Conservation (phyloP, 169 alveolate species). For the Eimeria brunetti region DNA sequence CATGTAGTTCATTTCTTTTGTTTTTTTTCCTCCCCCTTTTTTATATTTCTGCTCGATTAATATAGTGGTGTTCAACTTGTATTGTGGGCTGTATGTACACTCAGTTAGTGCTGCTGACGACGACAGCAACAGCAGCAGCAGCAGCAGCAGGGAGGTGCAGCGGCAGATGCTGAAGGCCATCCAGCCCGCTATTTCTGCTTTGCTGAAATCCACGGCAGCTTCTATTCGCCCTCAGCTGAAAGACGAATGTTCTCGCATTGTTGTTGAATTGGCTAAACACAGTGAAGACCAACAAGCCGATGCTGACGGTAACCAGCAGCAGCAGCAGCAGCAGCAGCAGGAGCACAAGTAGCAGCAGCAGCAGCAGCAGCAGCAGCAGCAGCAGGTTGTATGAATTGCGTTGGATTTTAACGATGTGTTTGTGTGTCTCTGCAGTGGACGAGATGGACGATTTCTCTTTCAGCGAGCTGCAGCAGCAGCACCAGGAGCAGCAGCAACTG, state of each 20-base stretch:
- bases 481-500: constrained; percentile 16
- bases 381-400: background rate
- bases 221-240: background rate
- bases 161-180: background rate
- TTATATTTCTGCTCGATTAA: too few species aligned
- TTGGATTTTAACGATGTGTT: background rate
- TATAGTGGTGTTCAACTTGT: too few species aligned
- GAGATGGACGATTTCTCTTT: constrained; percentile 14
- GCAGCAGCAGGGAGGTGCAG: background rate
- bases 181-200: background rate
- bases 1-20: background rate
- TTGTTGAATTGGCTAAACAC: background rate
- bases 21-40: too few species aligned
- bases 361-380: background rate
- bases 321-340: background rate
- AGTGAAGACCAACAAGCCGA: background rate
- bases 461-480: constrained; percentile 26
- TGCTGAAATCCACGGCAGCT: background rate
- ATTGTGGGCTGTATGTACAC: too few species aligned
- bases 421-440: background rate
- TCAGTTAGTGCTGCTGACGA: background rate
- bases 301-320: background rate
- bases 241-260: background rate
- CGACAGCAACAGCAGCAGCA: background rate
- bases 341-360: background rate